These are phyloP conservation scores for Cryptococcus floricola DNA, from an alignment of 1,284 basidiomycete genomes.

Conservation along the genomic window DNA sequence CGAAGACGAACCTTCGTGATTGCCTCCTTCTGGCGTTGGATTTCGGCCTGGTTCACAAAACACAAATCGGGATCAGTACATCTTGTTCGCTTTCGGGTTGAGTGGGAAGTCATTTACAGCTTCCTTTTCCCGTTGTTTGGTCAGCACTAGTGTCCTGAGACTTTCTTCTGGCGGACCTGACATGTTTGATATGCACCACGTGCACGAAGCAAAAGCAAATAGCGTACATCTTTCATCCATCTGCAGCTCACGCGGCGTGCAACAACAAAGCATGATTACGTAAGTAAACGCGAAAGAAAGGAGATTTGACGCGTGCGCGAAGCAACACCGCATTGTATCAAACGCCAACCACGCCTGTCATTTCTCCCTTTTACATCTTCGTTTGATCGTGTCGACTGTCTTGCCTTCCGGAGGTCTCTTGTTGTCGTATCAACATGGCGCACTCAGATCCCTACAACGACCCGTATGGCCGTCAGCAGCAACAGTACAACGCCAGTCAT, in stretches of 20 bases:
- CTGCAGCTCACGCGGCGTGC: too few species aligned
- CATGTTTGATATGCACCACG: background rate
- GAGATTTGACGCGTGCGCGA: background rate
- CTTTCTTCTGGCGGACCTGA: conserved; percentile 29
- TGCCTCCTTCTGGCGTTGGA: conserved; percentile 36
- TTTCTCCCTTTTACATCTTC: background rate
- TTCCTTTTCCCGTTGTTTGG: conserved; percentile 34
- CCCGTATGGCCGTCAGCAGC: conserved; percentile 7
- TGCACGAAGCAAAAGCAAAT: too few species aligned
- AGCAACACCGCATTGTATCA: background rate
- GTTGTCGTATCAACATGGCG: background rate
- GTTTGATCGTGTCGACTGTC: background rate
- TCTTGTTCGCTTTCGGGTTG: too few species aligned
- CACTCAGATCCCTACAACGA: conserved; percentile 9
- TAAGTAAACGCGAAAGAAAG: too few species aligned
- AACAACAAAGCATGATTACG: too few species aligned
- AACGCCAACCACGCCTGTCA: background rate
- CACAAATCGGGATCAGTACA: background rate
- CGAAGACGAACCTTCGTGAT: conserved; percentile 22
- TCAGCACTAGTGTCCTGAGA: conserved; percentile 19
- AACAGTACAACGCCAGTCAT: background rate
- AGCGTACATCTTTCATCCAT: too few species aligned
- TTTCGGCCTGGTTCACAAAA: conserved; percentile 27
- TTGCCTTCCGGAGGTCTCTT: background rate
- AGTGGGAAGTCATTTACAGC: conserved; percentile 22